These are phyloP conservation scores for Macadamia integrifolia DNA, from an alignment of 164 flowering plant genomes.

Conservation along the genomic window DNA sequence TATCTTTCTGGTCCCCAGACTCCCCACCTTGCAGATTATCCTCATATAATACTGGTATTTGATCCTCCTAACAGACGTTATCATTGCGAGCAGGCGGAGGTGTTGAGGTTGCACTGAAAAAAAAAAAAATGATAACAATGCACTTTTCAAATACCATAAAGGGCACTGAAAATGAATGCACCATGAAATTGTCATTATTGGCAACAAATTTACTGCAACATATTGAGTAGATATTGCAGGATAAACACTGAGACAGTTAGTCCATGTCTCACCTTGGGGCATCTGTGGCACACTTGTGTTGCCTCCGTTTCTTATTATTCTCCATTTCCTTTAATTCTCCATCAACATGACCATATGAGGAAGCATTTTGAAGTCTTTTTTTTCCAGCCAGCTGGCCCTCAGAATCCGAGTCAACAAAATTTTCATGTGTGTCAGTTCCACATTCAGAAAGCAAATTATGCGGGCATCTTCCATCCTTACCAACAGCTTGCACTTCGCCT, in stretches of 20 bases:
- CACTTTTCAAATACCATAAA: neutral
- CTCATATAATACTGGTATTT: slow-evolving; percentile 12
- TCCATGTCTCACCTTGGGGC: slow-evolving; percentile 14
- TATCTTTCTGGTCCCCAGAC: too few species aligned
- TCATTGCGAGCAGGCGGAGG: slow-evolving; percentile 17
- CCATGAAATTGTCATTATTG: neutral
- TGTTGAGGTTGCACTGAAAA: slow-evolving; percentile 28
- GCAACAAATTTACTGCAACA: neutral
- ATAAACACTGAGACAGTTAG: slow-evolving; percentile 6
- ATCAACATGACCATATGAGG: slow-evolving; percentile 18
- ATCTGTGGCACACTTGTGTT: slow-evolving; percentile 16
- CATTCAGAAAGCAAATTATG: slow-evolving; percentile 15
- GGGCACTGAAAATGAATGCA: neutral
- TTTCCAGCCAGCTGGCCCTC: slow-evolving; percentile 30
- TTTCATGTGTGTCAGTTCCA: slow-evolving; percentile 13
- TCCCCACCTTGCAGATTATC: slow-evolving; percentile 15
- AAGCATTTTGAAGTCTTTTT: slow-evolving; percentile 32
- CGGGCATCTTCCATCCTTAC: slow-evolving; percentile 12
- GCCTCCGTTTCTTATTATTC: slow-evolving; percentile 49
- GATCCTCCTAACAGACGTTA: neutral
- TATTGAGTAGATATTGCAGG: too few species aligned
- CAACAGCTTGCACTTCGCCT: slow-evolving; percentile 32
- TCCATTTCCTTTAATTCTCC: slow-evolving; percentile 19
- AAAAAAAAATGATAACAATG: neutral
- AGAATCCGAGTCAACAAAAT: slow-evolving; percentile 9